These are phyloP conservation scores for Hordeum vulgare DNA, from an alignment of 176 grass and related monocot genomes.

Conservation along the genomic window MorexV3_pseudomolecules_assembly NC_058523.1:360238415-360238914, in stretches of 20 bases:
- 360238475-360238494: constrained; percentile 31
- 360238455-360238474: constrained; percentile 74
- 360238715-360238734: constrained; percentile 13
- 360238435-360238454: constrained; percentile 35
- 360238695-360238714: background rate
- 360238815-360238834: background rate
- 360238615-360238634: background rate
- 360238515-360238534: constrained; percentile 14
- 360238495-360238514: constrained; percentile 64
- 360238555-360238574: background rate
- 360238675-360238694: background rate
- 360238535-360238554: background rate
- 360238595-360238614: background rate
- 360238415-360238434: background rate
- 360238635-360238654: background rate
- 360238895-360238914: background rate
- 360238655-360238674: background rate
- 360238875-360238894: background rate
- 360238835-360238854: background rate
- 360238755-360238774: background rate
- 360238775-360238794: background rate
- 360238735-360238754: constrained; percentile 2
- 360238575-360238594: background rate
- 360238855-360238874: background rate
- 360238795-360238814: background rate